These are phyloP conservation scores for Maudiozyma bulderi DNA, from an alignment of 805 yeast species.

Conservation along the genomic window DNA sequence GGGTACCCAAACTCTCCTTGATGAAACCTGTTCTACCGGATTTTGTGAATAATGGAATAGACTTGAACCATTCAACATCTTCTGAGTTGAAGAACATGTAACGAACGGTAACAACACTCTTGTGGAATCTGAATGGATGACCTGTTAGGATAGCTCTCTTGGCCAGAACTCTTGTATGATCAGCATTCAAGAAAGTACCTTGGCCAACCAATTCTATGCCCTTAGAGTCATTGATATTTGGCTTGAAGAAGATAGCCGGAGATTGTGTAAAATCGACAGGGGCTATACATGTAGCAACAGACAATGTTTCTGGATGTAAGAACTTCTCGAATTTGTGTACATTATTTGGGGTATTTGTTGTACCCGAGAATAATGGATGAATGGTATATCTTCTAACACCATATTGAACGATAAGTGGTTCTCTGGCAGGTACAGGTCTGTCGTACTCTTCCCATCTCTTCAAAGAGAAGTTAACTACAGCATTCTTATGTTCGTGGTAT, in stretches of 20 bases:
- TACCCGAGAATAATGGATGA: slow-evolving; percentile 74
- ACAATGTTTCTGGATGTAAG: slow-evolving; percentile 63
- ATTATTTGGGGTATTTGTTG: slow-evolving; percentile 66
- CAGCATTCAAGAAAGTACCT: slow-evolving; percentile 82
- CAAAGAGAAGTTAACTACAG: slow-evolving; percentile 72
- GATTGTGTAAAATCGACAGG: slow-evolving; percentile 79
- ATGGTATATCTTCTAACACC: slow-evolving; percentile 85
- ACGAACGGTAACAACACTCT: slow-evolving; percentile 79
- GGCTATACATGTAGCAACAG: slow-evolving; percentile 78
- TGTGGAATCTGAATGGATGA: slow-evolving; percentile 91
- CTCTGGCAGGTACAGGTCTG: slow-evolving; percentile 77
- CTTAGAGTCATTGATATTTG: slow-evolving; percentile 35
- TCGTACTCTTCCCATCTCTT: slow-evolving; percentile 87
- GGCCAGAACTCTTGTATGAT: slow-evolving; percentile 74
- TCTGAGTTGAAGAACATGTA: slow-evolving; percentile 94
- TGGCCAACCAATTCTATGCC: slow-evolving; percentile 68
- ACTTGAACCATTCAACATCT: slow-evolving; percentile 82
- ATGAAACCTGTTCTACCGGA: slow-evolving; percentile 91
- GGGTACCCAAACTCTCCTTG: slow-evolving; percentile 93
- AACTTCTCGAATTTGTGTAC: slow-evolving; percentile 82
- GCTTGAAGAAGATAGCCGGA: slow-evolving; percentile 77
- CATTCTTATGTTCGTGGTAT: slow-evolving; percentile 77
- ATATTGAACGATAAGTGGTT: slow-evolving; percentile 73
- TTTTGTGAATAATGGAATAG: slow-evolving; percentile 86
- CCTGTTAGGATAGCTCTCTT: slow-evolving; percentile 89